Conservation (phyloP, 495 filamentous ascomycete genomes). For the Trichoderma gamsii region DNA sequence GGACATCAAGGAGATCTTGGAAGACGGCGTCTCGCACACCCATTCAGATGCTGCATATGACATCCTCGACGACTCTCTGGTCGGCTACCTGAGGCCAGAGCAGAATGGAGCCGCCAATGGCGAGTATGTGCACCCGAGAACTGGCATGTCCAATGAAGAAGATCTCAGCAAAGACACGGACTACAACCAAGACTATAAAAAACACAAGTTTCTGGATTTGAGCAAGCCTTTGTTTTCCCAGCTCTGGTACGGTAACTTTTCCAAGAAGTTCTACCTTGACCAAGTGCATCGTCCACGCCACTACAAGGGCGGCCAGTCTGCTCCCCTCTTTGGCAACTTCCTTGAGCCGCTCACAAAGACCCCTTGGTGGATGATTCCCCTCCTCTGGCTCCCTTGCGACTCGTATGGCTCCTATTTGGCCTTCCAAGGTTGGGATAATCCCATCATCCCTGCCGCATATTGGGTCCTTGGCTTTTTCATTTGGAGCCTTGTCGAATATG, state of each 20-base stretch:
- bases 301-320: slow-evolving; percentile 86
- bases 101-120: slow-evolving; percentile 29
- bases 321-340: slow-evolving; percentile 96
- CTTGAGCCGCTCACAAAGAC: slow-evolving; percentile 92
- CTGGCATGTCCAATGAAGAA: slow-evolving; percentile 79
- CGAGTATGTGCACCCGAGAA: slow-evolving; percentile 55
- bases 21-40: slow-evolving; percentile 72
- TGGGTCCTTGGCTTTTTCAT: slow-evolving; percentile 61
- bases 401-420: slow-evolving; percentile 67
- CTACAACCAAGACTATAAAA: slow-evolving; percentile 62
- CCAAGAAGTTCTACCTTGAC: slow-evolving; percentile 88
- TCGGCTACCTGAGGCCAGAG: slow-evolving; percentile 65
- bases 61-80: slow-evolving; percentile 68
- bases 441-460: slow-evolving; percentile 42
- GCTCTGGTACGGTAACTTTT: slow-evolving; percentile 82
- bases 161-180: slow-evolving; percentile 86
- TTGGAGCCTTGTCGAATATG: slow-evolving; percentile 91
- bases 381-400: slow-evolving; percentile 79
- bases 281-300: slow-evolving; percentile 93
- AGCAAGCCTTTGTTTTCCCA: slow-evolving; percentile 80
- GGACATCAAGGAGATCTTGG: slow-evolving; percentile 77
- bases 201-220: slow-evolving; percentile 90
- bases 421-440: slow-evolving; percentile 44
- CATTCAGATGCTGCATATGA: slow-evolving; percentile 93
- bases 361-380: slow-evolving; percentile 84